Percentiles rank a stretch among this genome's conserved stretches.
These are phyloP conservation scores for Pseudopithomyces maydicus DNA, from an alignment of 2,329 filamentous ascomycete genomes.

Conservation along the genomic window DNA sequence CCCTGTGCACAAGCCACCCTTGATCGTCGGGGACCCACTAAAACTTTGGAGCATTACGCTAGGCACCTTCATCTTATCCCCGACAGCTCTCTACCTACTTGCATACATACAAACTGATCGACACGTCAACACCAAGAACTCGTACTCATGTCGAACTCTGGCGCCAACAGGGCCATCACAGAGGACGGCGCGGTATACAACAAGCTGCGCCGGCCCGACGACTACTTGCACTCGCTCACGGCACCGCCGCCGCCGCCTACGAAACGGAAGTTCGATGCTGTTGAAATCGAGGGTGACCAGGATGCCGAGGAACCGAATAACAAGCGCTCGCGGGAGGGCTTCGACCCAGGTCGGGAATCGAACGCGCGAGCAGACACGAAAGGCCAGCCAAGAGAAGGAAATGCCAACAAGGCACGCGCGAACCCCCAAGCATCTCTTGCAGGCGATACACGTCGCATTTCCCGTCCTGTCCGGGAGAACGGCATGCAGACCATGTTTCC, in stretches of 20 bases:
- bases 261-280: conserved; percentile 31
- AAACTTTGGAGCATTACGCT: conserved; percentile 2
- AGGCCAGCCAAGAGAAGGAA: neutral
- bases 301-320: conserved; percentile 2
- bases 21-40: neutral
- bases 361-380: neutral
- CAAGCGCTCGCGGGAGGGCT: conserved; percentile 21
- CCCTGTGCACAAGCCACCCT: neutral
- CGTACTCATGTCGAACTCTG: conserved; percentile 26
- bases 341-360: neutral
- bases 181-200: conserved; percentile 43
- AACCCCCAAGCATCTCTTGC: neutral
- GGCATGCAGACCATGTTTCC: conserved; percentile 39
- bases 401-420: neutral
- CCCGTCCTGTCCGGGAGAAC: conserved; percentile 18
- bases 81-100: neutral
- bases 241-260: conserved; percentile 9
- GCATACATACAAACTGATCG: neutral
- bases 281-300: neutral
- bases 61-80: neutral
- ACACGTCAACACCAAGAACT: neutral
- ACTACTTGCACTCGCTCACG: conserved; percentile 24
- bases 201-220: conserved; percentile 41
- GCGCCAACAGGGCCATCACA: conserved; percentile 37
- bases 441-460: conserved; percentile 10